These are phyloP conservation scores for Fusarium equiseti DNA, from an alignment of 2,329 filamentous ascomycete genomes.

Conservation along the genomic window DNA sequence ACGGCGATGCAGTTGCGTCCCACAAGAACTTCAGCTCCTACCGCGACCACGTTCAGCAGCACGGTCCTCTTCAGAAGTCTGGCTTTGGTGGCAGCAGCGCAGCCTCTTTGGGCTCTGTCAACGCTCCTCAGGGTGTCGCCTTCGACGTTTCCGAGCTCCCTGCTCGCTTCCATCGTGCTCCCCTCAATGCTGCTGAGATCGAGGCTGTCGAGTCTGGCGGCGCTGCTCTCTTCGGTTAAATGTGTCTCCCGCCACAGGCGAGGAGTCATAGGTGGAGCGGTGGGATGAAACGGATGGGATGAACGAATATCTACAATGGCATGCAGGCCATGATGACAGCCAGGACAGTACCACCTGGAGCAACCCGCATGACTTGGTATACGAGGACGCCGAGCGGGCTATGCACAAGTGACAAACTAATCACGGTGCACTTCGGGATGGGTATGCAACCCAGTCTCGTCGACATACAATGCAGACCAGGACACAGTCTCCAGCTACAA, in stretches of 20 bases:
- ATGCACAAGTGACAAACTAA: slow-evolving; percentile 24
- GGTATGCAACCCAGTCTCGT: slow-evolving; percentile 22
- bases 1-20: slow-evolving; percentile 53
- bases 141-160: slow-evolving; percentile 94
- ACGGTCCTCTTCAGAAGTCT: slow-evolving; percentile 76
- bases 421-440: slow-evolving; percentile 26
- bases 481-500: slow-evolving; percentile 3
- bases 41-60: slow-evolving; percentile 81
- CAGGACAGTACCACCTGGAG: slow-evolving; percentile 35
- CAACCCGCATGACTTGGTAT: slow-evolving; percentile 31
- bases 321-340: slow-evolving; percentile 28
- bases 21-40: slow-evolving; percentile 79
- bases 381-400: slow-evolving; percentile 38
- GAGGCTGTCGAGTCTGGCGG: slow-evolving; percentile 96
- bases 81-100: slow-evolving; percentile 74
- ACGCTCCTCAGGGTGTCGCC: slow-evolving; percentile 77
- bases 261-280: slow-evolving; percentile 42
- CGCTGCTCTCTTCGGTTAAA: slow-evolving; percentile 68
- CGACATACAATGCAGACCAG: slow-evolving; percentile 8
- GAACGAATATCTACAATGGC: slow-evolving; percentile 38
- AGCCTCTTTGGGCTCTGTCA: slow-evolving; percentile 77
- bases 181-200: slow-evolving; percentile 85
- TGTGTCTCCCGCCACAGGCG: slow-evolving; percentile 23
- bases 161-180: slow-evolving; percentile 79
- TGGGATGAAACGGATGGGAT: slow-evolving; percentile 34